Percentiles rank a stretch among this genome's conserved stretches.
phyloP scores from a whole-genome alignment of 306 rosid genomes.

The Oxytropis ochrocephala region DNA sequence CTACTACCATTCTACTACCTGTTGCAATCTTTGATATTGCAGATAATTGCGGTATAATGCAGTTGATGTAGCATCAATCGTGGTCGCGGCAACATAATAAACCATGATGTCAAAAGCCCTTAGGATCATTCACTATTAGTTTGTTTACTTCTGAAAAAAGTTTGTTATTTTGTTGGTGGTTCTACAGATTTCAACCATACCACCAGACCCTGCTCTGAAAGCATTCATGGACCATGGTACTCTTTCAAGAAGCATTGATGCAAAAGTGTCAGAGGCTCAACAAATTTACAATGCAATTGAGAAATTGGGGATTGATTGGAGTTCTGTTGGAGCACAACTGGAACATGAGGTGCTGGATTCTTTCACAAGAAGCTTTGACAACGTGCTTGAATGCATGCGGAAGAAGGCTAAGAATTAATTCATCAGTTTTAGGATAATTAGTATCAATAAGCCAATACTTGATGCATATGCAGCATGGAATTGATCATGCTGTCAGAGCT shows the following conservation, averaged over 20 bases:
- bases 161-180: neutral
- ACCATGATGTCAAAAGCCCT: too few relatives aligned
- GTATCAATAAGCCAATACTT: neutral
- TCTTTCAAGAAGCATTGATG: constrained; percentile 69
- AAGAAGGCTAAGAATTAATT: constrained; percentile 11
- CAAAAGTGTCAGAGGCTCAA: constrained; percentile 63
- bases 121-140: neutral
- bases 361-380: constrained; percentile 28
- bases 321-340: constrained; percentile 56
- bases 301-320: constrained; percentile 84
- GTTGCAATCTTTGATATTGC: too few relatives aligned
- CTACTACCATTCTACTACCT: constrained; percentile 13
- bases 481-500: neutral
- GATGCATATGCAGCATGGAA: neutral
- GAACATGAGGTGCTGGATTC: constrained; percentile 36
- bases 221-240: constrained; percentile 83
- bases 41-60: too few relatives aligned
- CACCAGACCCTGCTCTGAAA: constrained; percentile 73
- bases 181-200: constrained; percentile 76
- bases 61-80: too few relatives aligned
- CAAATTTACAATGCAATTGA: constrained; percentile 68
- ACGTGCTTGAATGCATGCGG: constrained; percentile 15
- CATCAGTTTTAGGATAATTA: neutral
- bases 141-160: neutral
- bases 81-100: too few relatives aligned